phyloP scores from a whole-genome alignment of 1,284 basidiomycete genomes.

The Uromyces viciae-fabae region DNA sequence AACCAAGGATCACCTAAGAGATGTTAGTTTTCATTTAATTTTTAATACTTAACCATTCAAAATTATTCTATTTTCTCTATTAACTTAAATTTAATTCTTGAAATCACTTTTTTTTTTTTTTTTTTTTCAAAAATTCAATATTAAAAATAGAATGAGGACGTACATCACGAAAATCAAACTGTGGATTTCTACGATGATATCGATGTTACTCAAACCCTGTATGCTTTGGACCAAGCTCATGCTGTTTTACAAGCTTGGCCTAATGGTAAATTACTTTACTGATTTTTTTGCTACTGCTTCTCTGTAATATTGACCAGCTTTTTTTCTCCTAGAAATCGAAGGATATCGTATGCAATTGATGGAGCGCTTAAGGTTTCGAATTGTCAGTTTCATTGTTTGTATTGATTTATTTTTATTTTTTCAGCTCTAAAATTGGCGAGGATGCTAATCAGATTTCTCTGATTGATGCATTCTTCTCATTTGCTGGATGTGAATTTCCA shows the following conservation, averaged over 20 bases:
- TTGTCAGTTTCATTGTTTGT: constrained; percentile 8
- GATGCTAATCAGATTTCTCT: not conserved
- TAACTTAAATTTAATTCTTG: no score
- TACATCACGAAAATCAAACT: constrained; percentile 23
- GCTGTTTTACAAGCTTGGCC: constrained; percentile 13
- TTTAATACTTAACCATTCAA: constrained; percentile 47
- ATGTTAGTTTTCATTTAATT: constrained; percentile 63
- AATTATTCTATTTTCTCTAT: not conserved
- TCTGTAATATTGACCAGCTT: not conserved
- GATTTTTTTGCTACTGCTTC: not conserved
- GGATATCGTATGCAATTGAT: constrained; percentile 29
- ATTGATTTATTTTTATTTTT: not conserved
- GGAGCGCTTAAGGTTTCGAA: constrained; percentile 39
- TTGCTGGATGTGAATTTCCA: not conserved
- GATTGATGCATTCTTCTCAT: no score
- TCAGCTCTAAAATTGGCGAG: not conserved
- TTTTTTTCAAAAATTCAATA: not conserved
- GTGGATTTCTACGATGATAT: constrained; percentile 30
- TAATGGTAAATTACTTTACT: not conserved
- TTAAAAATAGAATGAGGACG: constrained; percentile 31
- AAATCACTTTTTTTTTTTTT: constrained; percentile 46
- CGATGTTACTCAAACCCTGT: constrained; percentile 28
- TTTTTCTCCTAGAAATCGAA: not conserved
- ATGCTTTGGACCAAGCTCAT: constrained; percentile 26
- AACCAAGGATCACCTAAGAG: constrained; percentile 66